Percentiles rank a stretch among this genome's conserved stretches.
Conservation (phyloP, 257 asterid species). For the Nicotiana paniculata region DNA sequence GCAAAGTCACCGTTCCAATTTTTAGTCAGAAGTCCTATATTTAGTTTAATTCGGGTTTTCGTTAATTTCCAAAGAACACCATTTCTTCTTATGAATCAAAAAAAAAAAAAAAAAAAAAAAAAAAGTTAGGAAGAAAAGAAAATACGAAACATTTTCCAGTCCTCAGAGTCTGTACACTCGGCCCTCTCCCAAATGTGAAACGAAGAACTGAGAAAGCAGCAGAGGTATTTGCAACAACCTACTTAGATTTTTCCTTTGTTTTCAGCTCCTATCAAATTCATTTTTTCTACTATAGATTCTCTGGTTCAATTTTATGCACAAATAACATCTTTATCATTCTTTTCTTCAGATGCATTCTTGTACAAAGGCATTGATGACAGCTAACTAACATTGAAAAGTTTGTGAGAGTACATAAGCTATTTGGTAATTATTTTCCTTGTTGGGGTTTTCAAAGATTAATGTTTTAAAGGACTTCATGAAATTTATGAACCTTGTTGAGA, state of each 20-base stretch:
- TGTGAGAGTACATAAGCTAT: neutral
- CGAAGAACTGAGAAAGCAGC: slow-evolving; percentile 4
- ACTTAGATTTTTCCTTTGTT: neutral
- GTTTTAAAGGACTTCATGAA: no score
- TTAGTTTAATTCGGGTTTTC: neutral
- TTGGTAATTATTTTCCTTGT: no score
- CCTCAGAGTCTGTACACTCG: neutral
- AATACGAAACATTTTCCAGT: neutral
- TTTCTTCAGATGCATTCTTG: neutral
- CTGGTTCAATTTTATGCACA: neutral
- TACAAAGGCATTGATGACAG: neutral
- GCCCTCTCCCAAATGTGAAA: slow-evolving; percentile 9
- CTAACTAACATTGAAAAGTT: neutral
- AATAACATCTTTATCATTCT: neutral
- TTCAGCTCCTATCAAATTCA: neutral
- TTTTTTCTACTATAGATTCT: neutral
- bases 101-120: neutral
- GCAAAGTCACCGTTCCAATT: no score
- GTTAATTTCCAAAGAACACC: neutral
- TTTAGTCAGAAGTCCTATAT: neutral
- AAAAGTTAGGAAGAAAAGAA: neutral
- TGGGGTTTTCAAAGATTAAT: no score
- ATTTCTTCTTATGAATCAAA: neutral
- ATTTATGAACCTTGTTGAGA: no score
- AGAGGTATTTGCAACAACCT: neutral